Base-by-base conservation (phyloP, 768 basidiomycete species). In the Coprinopsis cinerea region DNA sequence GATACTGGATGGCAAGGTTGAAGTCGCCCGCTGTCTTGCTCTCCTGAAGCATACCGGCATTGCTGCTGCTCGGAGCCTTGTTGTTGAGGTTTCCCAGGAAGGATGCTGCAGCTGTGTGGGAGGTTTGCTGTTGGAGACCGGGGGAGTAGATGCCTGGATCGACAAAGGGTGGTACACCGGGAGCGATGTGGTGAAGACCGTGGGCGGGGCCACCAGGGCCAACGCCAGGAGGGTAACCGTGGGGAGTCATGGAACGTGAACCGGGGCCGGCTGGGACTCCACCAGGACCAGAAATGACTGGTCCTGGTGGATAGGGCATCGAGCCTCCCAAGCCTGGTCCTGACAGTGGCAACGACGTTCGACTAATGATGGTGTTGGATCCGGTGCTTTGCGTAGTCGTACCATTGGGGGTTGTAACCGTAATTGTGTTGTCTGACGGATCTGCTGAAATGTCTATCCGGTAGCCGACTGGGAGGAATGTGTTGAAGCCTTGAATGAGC, bases 401-500 rank as follows among this genome's bases (percentile, higher is more conserved):
- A 37, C 88, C 87, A 54, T 73, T 68, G 36, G 88, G 88, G 14
- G 88, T 91, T 5, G 88, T 91, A 53, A 91, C 88, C 7, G 80
- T 88, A 64, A 91, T 90, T 28, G 76, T 78, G 62, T 83, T 81
- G 62, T 88, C 81, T 52, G 71, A 64, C 22, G 83, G 82, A 70
- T 88, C 86, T 22, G 70, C 72, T 50, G 85, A 85, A 61, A 85
- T 74, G 61, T 96, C 92, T 63, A 97, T 96, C 52, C 90, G 85
- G 68, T 96, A 97, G 25, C 94, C 94, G 41, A 86, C 78, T 3
- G 94, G 94, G 11, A 97, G 77, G 68, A 97, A 97, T 1, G 94
- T 96, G 69, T 98, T 97, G 81, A 97, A 97, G 18, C 94, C 94
- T 66, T 94, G 88, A 45, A 98, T 96, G 59, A 98, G 85, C 47